Conservation (phyloP, 805 yeast genomes). For the Teunomyces barrocoloradensis region DNA sequence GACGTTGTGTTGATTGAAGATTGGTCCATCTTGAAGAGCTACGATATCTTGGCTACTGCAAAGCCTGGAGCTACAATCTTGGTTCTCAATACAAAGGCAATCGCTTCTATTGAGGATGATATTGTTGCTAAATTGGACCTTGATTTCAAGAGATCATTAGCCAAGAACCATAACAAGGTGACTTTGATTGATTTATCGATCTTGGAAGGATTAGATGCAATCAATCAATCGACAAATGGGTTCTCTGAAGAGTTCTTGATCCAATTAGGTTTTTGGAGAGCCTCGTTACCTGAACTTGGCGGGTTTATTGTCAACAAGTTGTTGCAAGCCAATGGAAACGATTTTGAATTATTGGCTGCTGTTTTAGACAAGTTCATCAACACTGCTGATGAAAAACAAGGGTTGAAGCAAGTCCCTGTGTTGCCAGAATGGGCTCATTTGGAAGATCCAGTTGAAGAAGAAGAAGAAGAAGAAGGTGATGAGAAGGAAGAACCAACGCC, state of each 20-base stretch:
- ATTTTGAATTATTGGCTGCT: constrained; percentile 74
- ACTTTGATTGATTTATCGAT: constrained; percentile 59
- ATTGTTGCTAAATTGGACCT: constrained; percentile 52
- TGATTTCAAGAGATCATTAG: constrained; percentile 50
- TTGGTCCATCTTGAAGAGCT: constrained; percentile 48
- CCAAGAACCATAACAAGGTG: constrained; percentile 51
- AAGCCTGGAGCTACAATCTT: constrained; percentile 56
- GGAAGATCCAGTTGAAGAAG: constrained; percentile 35
- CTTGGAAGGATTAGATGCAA: constrained; percentile 58
- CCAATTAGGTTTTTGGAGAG: constrained; percentile 80
- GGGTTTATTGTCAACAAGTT: constrained; percentile 73
- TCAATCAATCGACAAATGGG: constrained; percentile 60
- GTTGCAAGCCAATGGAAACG: constrained; percentile 77
- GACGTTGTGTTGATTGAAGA: constrained; percentile 66
- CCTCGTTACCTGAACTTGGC: constrained; percentile 58
- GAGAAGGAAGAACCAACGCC: constrained; percentile 16
- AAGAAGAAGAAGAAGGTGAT: constrained; percentile 19
- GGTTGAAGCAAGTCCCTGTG: constrained; percentile 35
- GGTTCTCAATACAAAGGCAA: constrained; percentile 37
- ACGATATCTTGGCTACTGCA: constrained; percentile 63
- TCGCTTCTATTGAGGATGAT: constrained; percentile 44
- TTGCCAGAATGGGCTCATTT: constrained; percentile 32
- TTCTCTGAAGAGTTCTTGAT: constrained; percentile 70
- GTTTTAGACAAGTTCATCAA: constrained; percentile 66
- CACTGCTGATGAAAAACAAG: constrained; percentile 48